These are phyloP conservation scores for Fusarium irregulare DNA, from an alignment of 2,329 filamentous ascomycete species.

Conservation along the genomic window DNA sequence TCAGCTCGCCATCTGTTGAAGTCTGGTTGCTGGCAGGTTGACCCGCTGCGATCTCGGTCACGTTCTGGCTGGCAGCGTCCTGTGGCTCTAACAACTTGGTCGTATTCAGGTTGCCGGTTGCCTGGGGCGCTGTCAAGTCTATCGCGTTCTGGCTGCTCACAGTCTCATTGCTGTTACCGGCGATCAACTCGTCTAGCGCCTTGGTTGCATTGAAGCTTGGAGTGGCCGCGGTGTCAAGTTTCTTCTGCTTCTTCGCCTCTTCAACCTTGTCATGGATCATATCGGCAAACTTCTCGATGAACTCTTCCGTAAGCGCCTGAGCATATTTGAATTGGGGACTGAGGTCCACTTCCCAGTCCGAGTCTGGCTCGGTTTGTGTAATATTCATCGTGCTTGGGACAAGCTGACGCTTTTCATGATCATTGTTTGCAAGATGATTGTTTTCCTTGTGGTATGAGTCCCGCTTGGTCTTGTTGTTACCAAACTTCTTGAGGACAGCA, in stretches of 20 bases:
- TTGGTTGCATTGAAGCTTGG: background rate
- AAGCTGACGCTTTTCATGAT: background rate
- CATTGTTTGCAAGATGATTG: background rate
- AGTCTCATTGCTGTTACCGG: background rate
- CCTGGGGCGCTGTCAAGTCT: background rate
- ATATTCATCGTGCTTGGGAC: background rate
- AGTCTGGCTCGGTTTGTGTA: background rate
- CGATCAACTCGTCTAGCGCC: background rate
- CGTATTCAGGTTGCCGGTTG: background rate
- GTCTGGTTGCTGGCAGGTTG: background rate
- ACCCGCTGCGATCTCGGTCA: background rate
- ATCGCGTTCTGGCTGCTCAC: background rate
- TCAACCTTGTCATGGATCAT: background rate
- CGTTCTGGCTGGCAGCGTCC: too few species aligned
- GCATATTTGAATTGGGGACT: background rate
- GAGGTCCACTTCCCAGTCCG: background rate
- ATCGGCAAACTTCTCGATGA: slow-evolving; percentile 2
- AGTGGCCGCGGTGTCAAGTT: background rate
- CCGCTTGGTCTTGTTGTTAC: background rate
- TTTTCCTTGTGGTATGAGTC: background rate
- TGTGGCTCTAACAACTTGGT: background rate
- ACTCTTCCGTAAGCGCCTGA: background rate
- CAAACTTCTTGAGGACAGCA: background rate
- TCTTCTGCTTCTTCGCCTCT: background rate
- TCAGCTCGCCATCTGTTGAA: background rate